Evolutionary conservation across 345 rosid species (phyloP).

Genomic region (Sonneratia caseolaris): DNA sequence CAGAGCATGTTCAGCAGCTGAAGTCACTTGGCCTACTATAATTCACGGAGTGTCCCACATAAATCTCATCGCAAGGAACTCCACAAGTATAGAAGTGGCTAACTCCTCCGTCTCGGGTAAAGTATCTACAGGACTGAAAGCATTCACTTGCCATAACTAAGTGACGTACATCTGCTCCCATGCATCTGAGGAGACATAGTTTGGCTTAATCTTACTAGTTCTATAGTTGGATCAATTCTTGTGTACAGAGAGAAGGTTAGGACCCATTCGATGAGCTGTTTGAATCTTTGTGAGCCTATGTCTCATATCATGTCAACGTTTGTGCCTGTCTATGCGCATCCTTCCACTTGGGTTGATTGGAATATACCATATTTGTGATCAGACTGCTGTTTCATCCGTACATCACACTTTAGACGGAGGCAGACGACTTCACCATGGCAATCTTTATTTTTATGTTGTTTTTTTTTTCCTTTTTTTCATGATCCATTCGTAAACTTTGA

Average conservation of each 20-base stretch:
- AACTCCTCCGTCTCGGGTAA: background rate
- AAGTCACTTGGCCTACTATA: slow-evolving; percentile 83
- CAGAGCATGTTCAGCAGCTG: slow-evolving; percentile 89
- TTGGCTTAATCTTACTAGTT: background rate
- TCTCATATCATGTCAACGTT: background rate
- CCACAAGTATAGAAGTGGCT: background rate
- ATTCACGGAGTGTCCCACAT: background rate
- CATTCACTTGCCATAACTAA: background rate
- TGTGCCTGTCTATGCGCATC: background rate
- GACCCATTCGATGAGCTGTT: background rate
- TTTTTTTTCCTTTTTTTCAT: background rate
- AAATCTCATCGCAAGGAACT: background rate
- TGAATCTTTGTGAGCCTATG: background rate
- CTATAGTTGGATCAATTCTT: background rate
- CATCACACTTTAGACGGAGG: no score
- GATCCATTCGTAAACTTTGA: no score
- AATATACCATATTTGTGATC: background rate
- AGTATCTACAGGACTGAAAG: background rate
- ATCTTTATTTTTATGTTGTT: background rate
- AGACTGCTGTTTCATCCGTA: no score
- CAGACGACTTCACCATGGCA: background rate
- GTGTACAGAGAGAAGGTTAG: background rate
- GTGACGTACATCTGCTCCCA: background rate
- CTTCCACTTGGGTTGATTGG: background rate
- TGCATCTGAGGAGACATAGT: background rate